Conservation (phyloP, 805 yeast genomes). For the Starmerella stellata region DNA sequence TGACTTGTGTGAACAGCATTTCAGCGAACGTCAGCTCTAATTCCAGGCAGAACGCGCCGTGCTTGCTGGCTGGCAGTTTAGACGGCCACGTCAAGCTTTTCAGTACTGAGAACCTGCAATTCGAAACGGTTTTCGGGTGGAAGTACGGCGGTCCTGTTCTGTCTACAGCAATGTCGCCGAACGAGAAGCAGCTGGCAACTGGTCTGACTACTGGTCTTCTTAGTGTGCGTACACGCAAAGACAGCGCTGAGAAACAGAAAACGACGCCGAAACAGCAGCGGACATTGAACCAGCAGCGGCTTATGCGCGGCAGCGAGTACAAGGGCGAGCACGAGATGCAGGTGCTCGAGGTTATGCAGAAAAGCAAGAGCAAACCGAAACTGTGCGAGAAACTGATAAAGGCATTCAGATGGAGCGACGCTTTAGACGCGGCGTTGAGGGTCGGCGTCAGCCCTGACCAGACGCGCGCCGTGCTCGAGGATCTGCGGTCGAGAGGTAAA, state of each 20-base stretch:
- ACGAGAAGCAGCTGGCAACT: constrained; percentile 71
- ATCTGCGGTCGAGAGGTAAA: constrained; percentile 76
- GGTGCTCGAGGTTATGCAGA: constrained; percentile 31
- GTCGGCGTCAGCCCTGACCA: constrained; percentile 65
- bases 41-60: constrained; percentile 60
- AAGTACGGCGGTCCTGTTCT: constrained; percentile 88
- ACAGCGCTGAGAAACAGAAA: constrained; percentile 35
- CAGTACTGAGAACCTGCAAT: constrained; percentile 43
- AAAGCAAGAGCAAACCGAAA: constrained; percentile 26
- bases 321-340: constrained; percentile 75
- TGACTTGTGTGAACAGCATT: constrained; percentile 51
- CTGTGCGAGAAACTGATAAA: constrained; percentile 70
- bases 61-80: constrained; percentile 78
- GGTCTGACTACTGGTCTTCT: constrained; percentile 82
- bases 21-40: too few species aligned
- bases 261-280: constrained; percentile 20
- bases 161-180: constrained; percentile 77
- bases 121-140: constrained; percentile 94
- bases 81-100: constrained; percentile 96
- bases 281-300: constrained; percentile 49
- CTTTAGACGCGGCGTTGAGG: constrained; percentile 68
- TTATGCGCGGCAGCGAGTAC: constrained; percentile 83
- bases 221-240: constrained; percentile 72
- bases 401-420: constrained; percentile 83
- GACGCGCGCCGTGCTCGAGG: constrained; percentile 67